Evolutionary conservation across 495 filamentous ascomycete species (phyloP), one percentile per base, ranked within the genome.

Genomic region (Penicillium cinerascens): DNA sequence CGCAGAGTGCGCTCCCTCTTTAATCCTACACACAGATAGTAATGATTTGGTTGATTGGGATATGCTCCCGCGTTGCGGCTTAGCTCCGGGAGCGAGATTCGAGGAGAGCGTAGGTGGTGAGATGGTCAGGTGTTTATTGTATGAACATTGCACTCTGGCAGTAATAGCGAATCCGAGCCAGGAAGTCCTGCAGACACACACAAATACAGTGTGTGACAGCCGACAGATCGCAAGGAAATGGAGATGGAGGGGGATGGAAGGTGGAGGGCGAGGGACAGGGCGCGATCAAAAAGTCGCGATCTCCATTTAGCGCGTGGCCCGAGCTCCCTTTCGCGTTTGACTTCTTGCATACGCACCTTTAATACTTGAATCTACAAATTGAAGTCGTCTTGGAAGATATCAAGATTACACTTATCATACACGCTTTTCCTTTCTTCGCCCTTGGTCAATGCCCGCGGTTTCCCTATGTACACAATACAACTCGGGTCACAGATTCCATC

Each of bases 201-300:
- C 29, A 33, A 10, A 33, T 33, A 3, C 20, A 35, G 23, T 49
- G 39, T 18, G 2, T 16, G 23, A 38, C 22, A 15, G 39, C 11
- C 38, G 15, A 17, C 42, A 29, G 51, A 54, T 44, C 45, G 42
- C 37, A 16, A 26, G 41, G 44, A 25, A 45, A 42, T 39, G 49
- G 33, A 41, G 47, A 35, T 47, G 44, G 48, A 17, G n/a, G 47
- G 54, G 57, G 55, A 55, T 36, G 57, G 52, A 58, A 56, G 42
- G 36, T 48, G 53, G 51, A 51, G 56, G 47, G 56, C 15, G n/a
- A 36, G 40, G 41, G 13, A 21, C 38, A 59, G 52, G 53, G 63
- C 65, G 67, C 69, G 58, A 61, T 64, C 53, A 54, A 58, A 63
- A 69, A 72, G 70, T 73, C 71, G 71, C 71, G 71, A 73, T 73